Evolutionary conservation across 2,329 filamentous ascomycete genomes (phyloP).

Genomic region (Myriosclerotinia curreyana): DNA sequence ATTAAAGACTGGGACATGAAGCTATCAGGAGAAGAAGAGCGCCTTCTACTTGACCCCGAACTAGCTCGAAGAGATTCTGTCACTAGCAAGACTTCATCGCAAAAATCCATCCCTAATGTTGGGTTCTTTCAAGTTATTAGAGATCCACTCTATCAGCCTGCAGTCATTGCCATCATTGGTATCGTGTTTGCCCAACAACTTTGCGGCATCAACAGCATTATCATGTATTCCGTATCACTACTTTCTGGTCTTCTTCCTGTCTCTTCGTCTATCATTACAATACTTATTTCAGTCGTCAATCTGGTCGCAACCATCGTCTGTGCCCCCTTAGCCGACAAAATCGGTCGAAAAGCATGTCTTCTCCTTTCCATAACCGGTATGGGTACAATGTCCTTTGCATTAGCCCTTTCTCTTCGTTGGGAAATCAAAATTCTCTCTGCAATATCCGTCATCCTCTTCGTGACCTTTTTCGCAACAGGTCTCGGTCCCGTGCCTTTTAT

Average conservation of each 20-base stretch:
- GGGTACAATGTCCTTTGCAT: conserved; percentile 69
- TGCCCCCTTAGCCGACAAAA: conserved; percentile 79
- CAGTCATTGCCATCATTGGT: conserved; percentile 78
- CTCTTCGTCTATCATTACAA: conserved; percentile 79
- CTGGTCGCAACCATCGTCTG: conserved; percentile 77
- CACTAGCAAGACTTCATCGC: conserved; percentile 31
- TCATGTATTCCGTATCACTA: conserved; percentile 97
- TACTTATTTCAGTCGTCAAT: conserved; percentile 83
- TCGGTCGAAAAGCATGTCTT: conserved; percentile 84
- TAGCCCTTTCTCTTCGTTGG: conserved; percentile 77
- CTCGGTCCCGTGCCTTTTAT: conserved; percentile 95
- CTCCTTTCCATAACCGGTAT: conserved; percentile 81
- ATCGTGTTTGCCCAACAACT: conserved; percentile 93
- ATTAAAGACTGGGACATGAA: conserved; percentile 57
- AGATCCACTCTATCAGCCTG: conserved; percentile 66
- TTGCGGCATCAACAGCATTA: conserved; percentile 91
- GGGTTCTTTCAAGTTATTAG: conserved; percentile 64
- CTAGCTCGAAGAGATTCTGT: conserved; percentile 30
- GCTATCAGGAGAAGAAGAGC: conserved; percentile 33
- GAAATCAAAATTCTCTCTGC: conserved; percentile 73
- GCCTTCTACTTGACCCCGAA: conserved; percentile 32
- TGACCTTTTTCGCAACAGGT: conserved; percentile 84
- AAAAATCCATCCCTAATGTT: conserved; percentile 44
- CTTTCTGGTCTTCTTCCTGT: conserved; percentile 77
- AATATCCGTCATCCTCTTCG: conserved; percentile 77